Base-by-base conservation (phyloP, 164 flowering plant genomes). In the Saururus chinensis region DNA sequence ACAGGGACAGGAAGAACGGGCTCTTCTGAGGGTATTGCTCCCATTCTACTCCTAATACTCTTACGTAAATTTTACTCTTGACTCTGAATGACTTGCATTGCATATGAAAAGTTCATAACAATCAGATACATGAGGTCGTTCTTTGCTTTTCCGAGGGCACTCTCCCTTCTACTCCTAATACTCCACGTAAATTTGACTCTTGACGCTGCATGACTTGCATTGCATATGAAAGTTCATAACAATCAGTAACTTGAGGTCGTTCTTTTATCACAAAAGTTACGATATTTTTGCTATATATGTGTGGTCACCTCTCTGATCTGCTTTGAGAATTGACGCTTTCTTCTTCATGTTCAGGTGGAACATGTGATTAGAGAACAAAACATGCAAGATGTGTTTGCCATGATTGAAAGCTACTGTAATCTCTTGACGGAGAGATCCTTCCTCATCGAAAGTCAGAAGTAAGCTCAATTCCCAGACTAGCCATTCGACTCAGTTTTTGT, bases 141-240 rank as follows among this genome's bases (percentile, higher is more conserved):
- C n/a, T 30, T 30, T 30, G 96, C 96, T 75, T 86, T 89, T 42
- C 84, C 78, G 51, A 79, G 96, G 13, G 96, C 87, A 79, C 68
- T 16, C 62, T 61, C 51, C 60, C 55, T 17, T 20, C 14, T 25
- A 3, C 19, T 37, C 26, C 5, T 59, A 20, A 40, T 30, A 30
- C 37, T 30, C n/a, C 6, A 30, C 37, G 37, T 30, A 30, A 30
- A 30, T 6, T 30, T 30, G 2, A 30, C 37, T 30, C 37, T 30
- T 30, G 37, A 30, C 37, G 37, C 37, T 30, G 37, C 37, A 30
- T 30, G 37, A 30, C 4, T 30, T 30, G 37, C 37, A 30, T 30
- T n/a, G n/a, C n/a, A n/a, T n/a, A n/a, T 30, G 37, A 30, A 30
- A 30, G 37, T 30, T 30, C 37, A 30, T 30, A 30, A 30, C 37